Conservation (phyloP, 2,329 filamentous ascomycete genomes). For the Paraphoma chrysanthemicola region DNA sequence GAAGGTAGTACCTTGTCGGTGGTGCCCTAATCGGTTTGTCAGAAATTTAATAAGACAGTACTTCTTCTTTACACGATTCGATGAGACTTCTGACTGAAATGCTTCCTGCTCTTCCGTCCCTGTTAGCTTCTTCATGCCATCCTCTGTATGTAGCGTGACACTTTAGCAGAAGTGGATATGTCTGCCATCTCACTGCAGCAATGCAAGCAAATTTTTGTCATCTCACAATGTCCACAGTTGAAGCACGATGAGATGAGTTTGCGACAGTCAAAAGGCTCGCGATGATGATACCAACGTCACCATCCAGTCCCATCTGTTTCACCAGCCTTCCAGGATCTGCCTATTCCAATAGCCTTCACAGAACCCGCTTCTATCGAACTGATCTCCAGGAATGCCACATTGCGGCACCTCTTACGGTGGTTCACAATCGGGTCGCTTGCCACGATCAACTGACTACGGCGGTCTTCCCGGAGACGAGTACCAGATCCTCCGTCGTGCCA, state of each 20-base stretch:
- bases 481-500: slow-evolving; percentile 2
- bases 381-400: neutral
- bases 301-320: neutral
- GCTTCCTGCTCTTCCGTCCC: too few relatives aligned
- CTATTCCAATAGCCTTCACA: neutral
- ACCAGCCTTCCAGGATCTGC: neutral
- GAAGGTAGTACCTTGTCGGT: neutral
- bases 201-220: neutral
- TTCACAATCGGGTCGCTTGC: neutral
- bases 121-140: neutral
- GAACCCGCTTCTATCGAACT: too few relatives aligned
- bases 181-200: neutral
- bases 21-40: neutral
- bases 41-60: neutral
- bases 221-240: neutral
- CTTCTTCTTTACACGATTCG: neutral
- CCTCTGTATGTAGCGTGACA: neutral
- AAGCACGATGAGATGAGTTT: neutral
- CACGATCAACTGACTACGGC: neutral
- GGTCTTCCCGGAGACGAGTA: slow-evolving; percentile 17
- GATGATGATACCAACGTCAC: neutral
- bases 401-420: neutral
- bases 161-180: neutral
- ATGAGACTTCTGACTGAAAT: too few relatives aligned
- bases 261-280: neutral